Conservation (phyloP, 495 filamentous ascomycete genomes). For the Penicillium malachiteum region DNA sequence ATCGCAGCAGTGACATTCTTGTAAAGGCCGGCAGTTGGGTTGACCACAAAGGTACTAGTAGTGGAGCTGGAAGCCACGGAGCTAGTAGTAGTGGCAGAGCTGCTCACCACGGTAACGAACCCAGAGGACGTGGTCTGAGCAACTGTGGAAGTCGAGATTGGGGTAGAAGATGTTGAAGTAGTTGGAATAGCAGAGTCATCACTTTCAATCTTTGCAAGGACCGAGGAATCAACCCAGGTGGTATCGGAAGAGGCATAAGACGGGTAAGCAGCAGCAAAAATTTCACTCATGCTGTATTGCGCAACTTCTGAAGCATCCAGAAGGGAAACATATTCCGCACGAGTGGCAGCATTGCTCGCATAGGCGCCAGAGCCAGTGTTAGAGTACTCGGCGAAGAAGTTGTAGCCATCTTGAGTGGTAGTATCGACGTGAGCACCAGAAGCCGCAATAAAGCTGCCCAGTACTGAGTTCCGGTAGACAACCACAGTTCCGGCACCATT, state of each 20-base stretch:
- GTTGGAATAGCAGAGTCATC: conserved; percentile 4
- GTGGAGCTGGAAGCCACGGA: not conserved
- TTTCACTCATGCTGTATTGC: conserved; percentile 5
- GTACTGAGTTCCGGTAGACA: conserved; percentile 9
- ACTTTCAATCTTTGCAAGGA: conserved; percentile 6
- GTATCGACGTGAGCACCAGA: conserved; percentile 5
- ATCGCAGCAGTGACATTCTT: conserved; percentile 13
- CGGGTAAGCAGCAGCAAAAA: conserved; percentile 11
- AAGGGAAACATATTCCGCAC: conserved; percentile 1
- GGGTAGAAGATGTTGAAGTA: not conserved
- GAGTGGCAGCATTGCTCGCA: conserved; percentile 5
- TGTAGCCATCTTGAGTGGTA: conserved; percentile 1
- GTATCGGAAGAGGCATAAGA: conserved; percentile 11
- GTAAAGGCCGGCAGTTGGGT: conserved; percentile 6
- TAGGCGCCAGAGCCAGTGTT: conserved; percentile 4
- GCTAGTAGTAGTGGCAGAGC: not conserved
- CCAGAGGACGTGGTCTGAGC: not conserved
- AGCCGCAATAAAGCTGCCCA: conserved; percentile 10
- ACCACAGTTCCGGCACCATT: conserved; percentile 12
- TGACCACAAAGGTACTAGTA: not conserved
- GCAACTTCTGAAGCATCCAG: conserved; percentile 5
- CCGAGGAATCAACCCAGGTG: conserved; percentile 9
- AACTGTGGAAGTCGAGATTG: not conserved
- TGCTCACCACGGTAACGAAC: not conserved
- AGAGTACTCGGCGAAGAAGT: conserved; percentile 1